Conservation (phyloP, 129 eudicot genomes). For the Apium graveolens region DNA sequence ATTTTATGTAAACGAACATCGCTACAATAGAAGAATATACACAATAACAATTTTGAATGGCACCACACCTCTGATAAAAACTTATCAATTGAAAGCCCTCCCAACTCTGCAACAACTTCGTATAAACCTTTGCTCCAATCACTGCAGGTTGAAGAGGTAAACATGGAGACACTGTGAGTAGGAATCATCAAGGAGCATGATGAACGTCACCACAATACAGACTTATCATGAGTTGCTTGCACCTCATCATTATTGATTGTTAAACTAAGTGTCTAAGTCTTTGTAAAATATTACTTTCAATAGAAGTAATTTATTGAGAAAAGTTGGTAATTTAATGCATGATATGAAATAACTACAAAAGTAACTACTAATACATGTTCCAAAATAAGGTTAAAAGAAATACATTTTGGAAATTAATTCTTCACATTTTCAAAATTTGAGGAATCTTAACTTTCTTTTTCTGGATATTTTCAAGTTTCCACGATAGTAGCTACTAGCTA, state of each 20-base stretch:
- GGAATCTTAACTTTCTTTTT: not conserved
- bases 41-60: not conserved
- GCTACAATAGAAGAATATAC: not conserved
- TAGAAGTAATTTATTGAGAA: not conserved
- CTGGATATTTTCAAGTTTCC: not conserved
- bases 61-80: conserved; percentile 62
- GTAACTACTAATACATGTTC: not conserved
- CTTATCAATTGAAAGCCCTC: conserved; percentile 67
- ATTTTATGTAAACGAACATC: not conserved
- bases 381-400: not conserved
- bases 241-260: not conserved
- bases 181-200: not conserved
- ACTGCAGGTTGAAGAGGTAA: conserved; percentile 25
- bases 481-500: not conserved
- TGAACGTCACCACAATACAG: not conserved
- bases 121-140: conserved; percentile 87
- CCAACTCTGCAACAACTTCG: conserved; percentile 70
- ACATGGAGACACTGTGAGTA: conserved; percentile 6
- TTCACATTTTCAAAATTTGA: not conserved
- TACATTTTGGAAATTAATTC: not conserved
- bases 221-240: not conserved
- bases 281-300: not conserved
- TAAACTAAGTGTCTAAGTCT: not conserved
- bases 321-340: not conserved
- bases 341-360: not conserved